Conservation (phyloP, 176 grass and related monocot genomes). For the Zea mays region DNA sequence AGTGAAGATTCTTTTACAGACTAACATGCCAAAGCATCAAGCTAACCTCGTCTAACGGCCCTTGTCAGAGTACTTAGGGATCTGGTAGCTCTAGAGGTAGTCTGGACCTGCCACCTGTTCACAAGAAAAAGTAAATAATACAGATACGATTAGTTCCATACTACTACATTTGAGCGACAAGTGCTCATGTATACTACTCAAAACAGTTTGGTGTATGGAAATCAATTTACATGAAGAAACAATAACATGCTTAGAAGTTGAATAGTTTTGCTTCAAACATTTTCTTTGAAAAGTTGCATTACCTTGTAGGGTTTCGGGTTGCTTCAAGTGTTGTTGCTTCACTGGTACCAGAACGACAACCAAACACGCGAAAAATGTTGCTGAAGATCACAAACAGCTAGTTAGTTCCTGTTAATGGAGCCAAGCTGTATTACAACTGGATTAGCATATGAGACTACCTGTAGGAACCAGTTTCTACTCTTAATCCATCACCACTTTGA, state of each 20-base stretch:
- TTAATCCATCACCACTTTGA: slow-evolving; percentile 87
- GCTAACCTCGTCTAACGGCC: too few relatives aligned
- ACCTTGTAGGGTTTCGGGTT: slow-evolving; percentile 93
- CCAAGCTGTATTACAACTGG: slow-evolving; percentile 12
- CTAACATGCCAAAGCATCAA: too few relatives aligned
- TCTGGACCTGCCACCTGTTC: too few relatives aligned
- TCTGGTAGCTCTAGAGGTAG: too few relatives aligned
- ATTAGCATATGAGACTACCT: slow-evolving; percentile 52
- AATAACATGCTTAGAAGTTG: not conserved
- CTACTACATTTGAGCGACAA: too few relatives aligned
- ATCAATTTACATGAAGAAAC: too few relatives aligned
- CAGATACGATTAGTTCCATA: too few relatives aligned
- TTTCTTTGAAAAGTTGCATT: slow-evolving; percentile 31
- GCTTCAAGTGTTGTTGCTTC: slow-evolving; percentile 89
- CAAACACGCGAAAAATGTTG: slow-evolving; percentile 90
- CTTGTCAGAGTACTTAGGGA: too few relatives aligned
- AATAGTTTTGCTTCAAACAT: slow-evolving; percentile 14
- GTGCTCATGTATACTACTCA: too few relatives aligned
- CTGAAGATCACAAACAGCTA: slow-evolving; percentile 46
- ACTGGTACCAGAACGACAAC: slow-evolving; percentile 49
- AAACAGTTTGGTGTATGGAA: too few relatives aligned
- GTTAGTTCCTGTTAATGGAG: slow-evolving; percentile 35
- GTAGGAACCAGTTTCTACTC: slow-evolving; percentile 93
- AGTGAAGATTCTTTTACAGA: too few relatives aligned
- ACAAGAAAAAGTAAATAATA: too few relatives aligned